Evolutionary conservation across 108 stramenopile species (phyloP), one percentile per base, ranked within the genome.

Genomic region (Nitzschia palea): DNA sequence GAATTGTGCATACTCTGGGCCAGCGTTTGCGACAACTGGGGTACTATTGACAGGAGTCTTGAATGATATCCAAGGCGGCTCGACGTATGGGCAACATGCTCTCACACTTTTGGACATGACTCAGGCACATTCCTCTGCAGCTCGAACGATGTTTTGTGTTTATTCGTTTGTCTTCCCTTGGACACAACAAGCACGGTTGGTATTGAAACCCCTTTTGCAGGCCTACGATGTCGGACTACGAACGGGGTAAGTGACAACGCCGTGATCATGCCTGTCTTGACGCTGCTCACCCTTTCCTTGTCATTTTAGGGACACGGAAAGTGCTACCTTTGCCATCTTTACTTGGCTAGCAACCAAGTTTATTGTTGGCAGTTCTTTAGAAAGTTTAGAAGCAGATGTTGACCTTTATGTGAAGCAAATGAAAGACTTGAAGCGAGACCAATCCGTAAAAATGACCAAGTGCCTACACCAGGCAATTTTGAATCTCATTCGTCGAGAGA

Each of bases 141-240:
- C 45, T 29, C 4, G 34, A 20, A 34, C 32, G 25, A 34, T 50
- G 50, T 29, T 31, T 14, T 3, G 15, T 43, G 68, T 45, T 18
- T 27, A 68, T 40, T 8, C 32, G n/a, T 68, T 68, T 32, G 12
- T 68, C 35, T 33, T 32, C 22, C 8, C 42, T 4, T 70, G 69
- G 69, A 59, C 57, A 23, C 62, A 32, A 51, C 69, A 29, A n/a
- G 15, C n/a, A 6, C 30, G 53, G 25, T 18, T 4, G 9, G 14
- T 29, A 5, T 28, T 61, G 59, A 51, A 60, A 18, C 70, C 59
- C 10, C 40, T 71, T 23, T 29, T 62, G 18, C 51, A 71, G 18
- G 59, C 34, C 40, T 71, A 71, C 47, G 6, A 52, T 12, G 34
- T 74, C 4, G 73, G 65, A 8, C 57, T 74, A 4, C 55, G 40